Percentiles rank a stretch among this genome's conserved stretches.
phyloP scores from a whole-genome alignment of 2,329 filamentous ascomycete genomes.

The Penicillium olsonii region DNA sequence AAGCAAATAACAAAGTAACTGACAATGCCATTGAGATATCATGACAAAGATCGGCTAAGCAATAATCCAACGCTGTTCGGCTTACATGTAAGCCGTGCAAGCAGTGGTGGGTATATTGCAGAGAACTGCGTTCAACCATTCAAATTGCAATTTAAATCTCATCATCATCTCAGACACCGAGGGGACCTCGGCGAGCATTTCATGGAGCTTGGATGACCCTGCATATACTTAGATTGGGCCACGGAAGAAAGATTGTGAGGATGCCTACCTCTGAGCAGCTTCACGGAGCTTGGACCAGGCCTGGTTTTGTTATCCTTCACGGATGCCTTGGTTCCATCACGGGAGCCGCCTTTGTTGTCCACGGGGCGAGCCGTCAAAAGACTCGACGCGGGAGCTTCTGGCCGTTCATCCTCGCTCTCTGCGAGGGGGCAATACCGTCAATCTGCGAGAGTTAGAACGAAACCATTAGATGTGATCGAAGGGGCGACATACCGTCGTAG shows the following conservation, averaged over 20 bases:
- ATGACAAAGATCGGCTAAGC: conserved; percentile 15
- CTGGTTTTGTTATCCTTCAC: conserved; percentile 31
- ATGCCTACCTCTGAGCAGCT: conserved; percentile 42
- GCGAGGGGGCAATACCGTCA: conserved; percentile 89
- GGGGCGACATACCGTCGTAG: conserved; percentile 65
- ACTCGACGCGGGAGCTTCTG: conserved; percentile 54
- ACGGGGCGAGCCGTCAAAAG: conserved; percentile 57
- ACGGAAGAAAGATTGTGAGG: background rate
- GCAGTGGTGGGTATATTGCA: conserved; percentile 19
- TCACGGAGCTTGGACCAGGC: conserved; percentile 36
- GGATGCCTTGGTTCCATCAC: conserved; percentile 35
- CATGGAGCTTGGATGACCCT: conserved; percentile 50
- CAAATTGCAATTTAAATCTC: conserved; percentile 31
- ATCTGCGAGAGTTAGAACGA: conserved; percentile 56
- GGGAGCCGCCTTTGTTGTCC: conserved; percentile 37
- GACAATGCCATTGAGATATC: conserved; percentile 12
- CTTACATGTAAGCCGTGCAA: conserved; percentile 14
- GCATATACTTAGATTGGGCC: background rate
- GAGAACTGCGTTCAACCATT: conserved; percentile 31
- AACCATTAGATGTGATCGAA: conserved; percentile 3
- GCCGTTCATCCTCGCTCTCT: conserved; percentile 79
- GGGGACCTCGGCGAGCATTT: conserved; percentile 32
- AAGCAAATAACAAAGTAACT: conserved; percentile 20
- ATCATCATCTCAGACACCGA: conserved; percentile 28
- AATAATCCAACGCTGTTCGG: conserved; percentile 12